Conservation (phyloP, 768 basidiomycete genomes). For the Pholiota molesta region DNA sequence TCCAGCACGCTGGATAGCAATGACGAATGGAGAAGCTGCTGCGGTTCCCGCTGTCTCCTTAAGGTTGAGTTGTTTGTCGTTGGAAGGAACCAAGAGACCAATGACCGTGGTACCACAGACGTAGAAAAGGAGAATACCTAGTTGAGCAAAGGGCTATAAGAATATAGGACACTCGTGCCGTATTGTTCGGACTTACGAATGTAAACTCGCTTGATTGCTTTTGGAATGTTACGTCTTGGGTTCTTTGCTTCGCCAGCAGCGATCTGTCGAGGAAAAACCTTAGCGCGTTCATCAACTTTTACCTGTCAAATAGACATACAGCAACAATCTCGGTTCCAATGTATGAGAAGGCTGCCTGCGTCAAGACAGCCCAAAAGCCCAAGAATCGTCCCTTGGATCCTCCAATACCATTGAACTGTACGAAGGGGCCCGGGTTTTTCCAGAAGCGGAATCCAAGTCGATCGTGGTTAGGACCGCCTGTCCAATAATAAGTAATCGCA, state of each 20-base stretch:
- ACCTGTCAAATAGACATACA: constrained; percentile 40
- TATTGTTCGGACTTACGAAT: constrained; percentile 45
- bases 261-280: constrained; percentile 48
- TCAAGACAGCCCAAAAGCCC: constrained; percentile 60
- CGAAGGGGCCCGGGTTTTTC: constrained; percentile 89
- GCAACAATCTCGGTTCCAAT: constrained; percentile 96
- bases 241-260: constrained; percentile 93
- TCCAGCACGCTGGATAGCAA: constrained; percentile 83
- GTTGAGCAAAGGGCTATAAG: not conserved
- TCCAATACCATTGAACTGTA: constrained; percentile 61
- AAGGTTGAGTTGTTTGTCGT: constrained; percentile 55
- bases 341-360: constrained; percentile 89
- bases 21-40: constrained; percentile 86
- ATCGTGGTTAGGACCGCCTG: constrained; percentile 82
- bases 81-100: constrained; percentile 81
- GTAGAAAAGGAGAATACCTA: constrained; percentile 84
- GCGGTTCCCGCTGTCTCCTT: constrained; percentile 60
- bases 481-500: not conserved
- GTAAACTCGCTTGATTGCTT: constrained; percentile 74
- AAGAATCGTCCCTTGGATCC: constrained; percentile 80
- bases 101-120: constrained; percentile 72
- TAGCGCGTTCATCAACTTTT: constrained; percentile 5
- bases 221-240: constrained; percentile 65
- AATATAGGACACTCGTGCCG: not conserved
- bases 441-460: constrained; percentile 78